These are phyloP conservation scores for Crataegus laevigata DNA, from an alignment of 306 rosid genomes.

Conservation along the genomic window DNA sequence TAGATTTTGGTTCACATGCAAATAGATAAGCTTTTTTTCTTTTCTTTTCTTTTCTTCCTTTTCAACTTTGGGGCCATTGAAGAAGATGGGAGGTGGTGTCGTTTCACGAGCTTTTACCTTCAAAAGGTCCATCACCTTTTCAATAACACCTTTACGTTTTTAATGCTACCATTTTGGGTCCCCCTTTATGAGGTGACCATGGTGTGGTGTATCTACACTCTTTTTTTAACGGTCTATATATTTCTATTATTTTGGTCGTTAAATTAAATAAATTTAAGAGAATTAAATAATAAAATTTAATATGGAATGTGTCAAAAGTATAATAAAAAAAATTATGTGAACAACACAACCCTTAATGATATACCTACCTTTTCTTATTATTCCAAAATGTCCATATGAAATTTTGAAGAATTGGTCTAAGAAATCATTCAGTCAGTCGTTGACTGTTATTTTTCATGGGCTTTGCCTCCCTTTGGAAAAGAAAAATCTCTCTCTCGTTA, in stretches of 20 bases:
- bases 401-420: not conserved
- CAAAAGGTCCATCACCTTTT: conserved; percentile 16
- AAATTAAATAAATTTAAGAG: too few relatives aligned
- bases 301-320: too few relatives aligned
- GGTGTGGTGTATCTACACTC: too few relatives aligned
- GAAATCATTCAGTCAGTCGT: not conserved
- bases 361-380: not conserved
- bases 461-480: not conserved
- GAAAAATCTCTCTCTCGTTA: not conserved
- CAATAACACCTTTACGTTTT: conserved; percentile 38
- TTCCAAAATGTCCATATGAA: not conserved
- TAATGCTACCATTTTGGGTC: conserved; percentile 23
- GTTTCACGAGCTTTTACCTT: conserved; percentile 48
- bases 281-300: too few relatives aligned
- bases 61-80: not conserved
- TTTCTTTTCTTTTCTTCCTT: not conserved
- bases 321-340: too few relatives aligned
- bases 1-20: conserved; percentile 49
- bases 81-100: conserved; percentile 3
- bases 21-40: not conserved
- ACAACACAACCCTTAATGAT: too few relatives aligned
- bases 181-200: conserved; percentile 4
- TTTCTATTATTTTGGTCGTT: accelerated
- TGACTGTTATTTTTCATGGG: not conserved
- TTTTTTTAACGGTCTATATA: too few relatives aligned